Evolutionary conservation across 2,329 filamentous ascomycete genomes (phyloP).

Genomic region (Exophiala bonariae): DNA sequence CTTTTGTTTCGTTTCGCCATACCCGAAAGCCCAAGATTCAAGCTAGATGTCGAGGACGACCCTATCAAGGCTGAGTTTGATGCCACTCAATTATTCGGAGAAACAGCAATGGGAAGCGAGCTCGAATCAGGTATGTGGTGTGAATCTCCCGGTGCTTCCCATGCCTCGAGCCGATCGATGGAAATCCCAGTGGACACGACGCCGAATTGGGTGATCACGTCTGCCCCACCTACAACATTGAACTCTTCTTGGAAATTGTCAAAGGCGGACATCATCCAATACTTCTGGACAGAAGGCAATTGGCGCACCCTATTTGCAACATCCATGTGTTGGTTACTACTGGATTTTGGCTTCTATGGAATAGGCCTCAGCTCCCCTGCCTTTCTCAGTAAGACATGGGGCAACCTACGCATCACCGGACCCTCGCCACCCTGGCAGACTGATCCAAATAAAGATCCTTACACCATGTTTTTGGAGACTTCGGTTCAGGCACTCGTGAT

Average conservation of each 20-base stretch:
- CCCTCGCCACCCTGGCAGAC: conserved; percentile 38
- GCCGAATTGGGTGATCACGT: conserved; percentile 16
- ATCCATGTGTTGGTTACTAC: conserved; percentile 53
- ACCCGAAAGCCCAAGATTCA: conserved; percentile 66
- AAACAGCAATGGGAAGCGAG: conserved; percentile 27
- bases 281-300: conserved; percentile 45
- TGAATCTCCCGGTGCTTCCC: conserved; percentile 29
- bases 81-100: conserved; percentile 60
- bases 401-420: conserved; percentile 31
- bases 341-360: conserved; percentile 61
- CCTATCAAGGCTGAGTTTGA: conserved; percentile 60
- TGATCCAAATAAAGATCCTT: conserved; percentile 42
- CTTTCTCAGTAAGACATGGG: conserved; percentile 44
- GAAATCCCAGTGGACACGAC: conserved; percentile 15
- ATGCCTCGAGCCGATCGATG: conserved; percentile 25
- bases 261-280: conserved; percentile 39
- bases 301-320: conserved; percentile 47
- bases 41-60: conserved; percentile 65
- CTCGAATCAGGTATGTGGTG: conserved; percentile 20
- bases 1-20: conserved; percentile 67
- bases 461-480: conserved; percentile 39
- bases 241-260: conserved; percentile 43
- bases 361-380: conserved; percentile 46
- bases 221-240: conserved; percentile 36
- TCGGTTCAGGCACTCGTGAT: conserved; percentile 41